Evolutionary conservation across 805 yeast species (phyloP).

Genomic region (Yarrowia alimentaria): DNA sequence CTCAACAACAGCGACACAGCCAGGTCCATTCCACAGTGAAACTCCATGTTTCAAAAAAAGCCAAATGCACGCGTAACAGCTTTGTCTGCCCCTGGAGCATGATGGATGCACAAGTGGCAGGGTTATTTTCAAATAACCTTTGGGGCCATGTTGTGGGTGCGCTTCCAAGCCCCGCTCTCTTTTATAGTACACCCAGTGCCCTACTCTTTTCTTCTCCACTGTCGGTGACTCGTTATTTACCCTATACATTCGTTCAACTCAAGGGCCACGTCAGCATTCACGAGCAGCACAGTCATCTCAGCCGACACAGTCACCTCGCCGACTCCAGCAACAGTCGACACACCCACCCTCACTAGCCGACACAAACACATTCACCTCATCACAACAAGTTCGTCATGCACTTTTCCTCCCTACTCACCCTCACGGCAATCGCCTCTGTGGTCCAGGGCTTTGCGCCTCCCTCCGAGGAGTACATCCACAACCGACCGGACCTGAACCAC

Average conservation of each 20-base stretch:
- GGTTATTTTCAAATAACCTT: too few relatives aligned
- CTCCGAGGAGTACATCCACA: slow-evolving; percentile 13
- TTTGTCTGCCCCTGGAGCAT: slow-evolving; percentile 24
- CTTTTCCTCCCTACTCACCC: slow-evolving; percentile 12
- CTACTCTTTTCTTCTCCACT: not conserved
- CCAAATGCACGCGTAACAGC: slow-evolving; percentile 17
- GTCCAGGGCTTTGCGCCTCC: slow-evolving; percentile 26
- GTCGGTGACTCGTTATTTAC: not conserved
- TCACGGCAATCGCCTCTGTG: slow-evolving; percentile 20
- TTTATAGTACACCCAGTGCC: not conserved
- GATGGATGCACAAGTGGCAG: not conserved
- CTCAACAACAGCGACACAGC: too few relatives aligned
- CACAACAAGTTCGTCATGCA: not conserved
- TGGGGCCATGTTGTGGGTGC: too few relatives aligned
- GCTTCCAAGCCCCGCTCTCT: slow-evolving; percentile 15
- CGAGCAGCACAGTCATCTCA: too few relatives aligned
- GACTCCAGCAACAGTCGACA: not conserved
- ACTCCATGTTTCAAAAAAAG: slow-evolving; percentile 16
- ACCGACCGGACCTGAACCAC: slow-evolving; percentile 11
- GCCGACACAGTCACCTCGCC: too few relatives aligned
- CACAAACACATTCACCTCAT: not conserved
- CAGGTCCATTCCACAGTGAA: slow-evolving; percentile 2
- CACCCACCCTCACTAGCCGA: not conserved
- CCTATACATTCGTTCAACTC: slow-evolving; percentile 16
- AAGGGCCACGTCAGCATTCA: not conserved